phyloP scores from a whole-genome alignment of 116 monocot genomes.

The Dioscorea cayenensis region DNA sequence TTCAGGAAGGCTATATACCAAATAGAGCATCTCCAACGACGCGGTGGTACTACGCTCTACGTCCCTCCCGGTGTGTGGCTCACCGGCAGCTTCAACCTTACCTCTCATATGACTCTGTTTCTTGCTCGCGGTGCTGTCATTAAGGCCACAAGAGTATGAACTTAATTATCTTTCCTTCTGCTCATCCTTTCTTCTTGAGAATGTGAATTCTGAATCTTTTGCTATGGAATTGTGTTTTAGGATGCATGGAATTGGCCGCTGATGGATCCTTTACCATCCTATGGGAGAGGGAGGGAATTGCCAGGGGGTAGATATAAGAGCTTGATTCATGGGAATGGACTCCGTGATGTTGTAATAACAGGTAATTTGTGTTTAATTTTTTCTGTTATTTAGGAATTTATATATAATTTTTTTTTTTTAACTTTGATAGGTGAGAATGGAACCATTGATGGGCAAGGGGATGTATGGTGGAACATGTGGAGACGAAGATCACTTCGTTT shows the following conservation, averaged over 20 bases:
- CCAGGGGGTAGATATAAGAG: constrained; percentile 49
- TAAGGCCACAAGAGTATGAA: constrained; percentile 16
- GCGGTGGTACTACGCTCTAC: constrained; percentile 34
- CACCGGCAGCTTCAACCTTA: constrained; percentile 61
- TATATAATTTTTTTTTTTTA: not conserved
- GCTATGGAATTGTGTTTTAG: constrained; percentile 4
- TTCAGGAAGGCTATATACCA: constrained; percentile 41
- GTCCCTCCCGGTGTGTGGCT: constrained; percentile 47
- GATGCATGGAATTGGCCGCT: constrained; percentile 46
- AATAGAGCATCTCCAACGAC: constrained; percentile 24
- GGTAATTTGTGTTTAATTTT: constrained; percentile 7
- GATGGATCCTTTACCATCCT: constrained; percentile 51
- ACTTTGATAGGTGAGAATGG: constrained; percentile 39
- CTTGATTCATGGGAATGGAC: constrained; percentile 39
- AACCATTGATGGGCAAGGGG: constrained; percentile 63
- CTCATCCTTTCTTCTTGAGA: not conserved
- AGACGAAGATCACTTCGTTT: constrained; percentile 34
- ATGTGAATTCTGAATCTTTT: not conserved
- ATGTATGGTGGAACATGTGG: constrained; percentile 64
- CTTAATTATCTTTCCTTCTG: not conserved
- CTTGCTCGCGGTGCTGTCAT: constrained; percentile 38
- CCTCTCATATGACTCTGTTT: constrained; percentile 54
- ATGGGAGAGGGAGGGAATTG: constrained; percentile 51
- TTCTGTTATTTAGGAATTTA: not conserved
- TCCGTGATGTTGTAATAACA: constrained; percentile 40